Conservation (phyloP, 768 basidiomycete genomes). For the Termitomyces sp. region DNA sequence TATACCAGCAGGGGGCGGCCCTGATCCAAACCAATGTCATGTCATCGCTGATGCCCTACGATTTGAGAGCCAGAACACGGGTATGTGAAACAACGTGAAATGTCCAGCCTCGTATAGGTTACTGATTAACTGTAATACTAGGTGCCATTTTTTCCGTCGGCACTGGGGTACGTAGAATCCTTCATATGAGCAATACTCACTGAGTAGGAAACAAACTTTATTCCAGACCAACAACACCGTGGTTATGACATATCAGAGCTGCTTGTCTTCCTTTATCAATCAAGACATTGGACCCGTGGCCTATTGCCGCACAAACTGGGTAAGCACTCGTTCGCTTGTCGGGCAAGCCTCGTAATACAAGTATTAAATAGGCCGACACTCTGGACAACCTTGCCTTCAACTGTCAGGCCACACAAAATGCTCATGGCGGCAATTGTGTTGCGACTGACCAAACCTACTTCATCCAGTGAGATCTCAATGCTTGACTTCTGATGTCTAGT, state of each 20-base stretch:
- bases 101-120: neutral
- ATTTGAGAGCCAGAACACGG: constrained; percentile 41
- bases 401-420: constrained; percentile 44
- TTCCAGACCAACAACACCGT: constrained; percentile 30
- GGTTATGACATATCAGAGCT: constrained; percentile 36
- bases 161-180: constrained; percentile 20
- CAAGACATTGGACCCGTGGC: constrained; percentile 32
- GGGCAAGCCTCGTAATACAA: neutral
- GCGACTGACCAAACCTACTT: constrained; percentile 43
- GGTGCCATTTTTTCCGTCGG: constrained; percentile 27
- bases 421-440: constrained; percentile 45
- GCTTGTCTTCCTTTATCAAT: constrained; percentile 45
- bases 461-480: constrained; percentile 34
- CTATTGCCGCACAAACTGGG: constrained; percentile 47
- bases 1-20: constrained; percentile 39
- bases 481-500: neutral
- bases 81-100: constrained; percentile 15
- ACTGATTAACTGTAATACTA: constrained; percentile 1
- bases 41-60: constrained; percentile 45
- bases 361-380: constrained; percentile 25
- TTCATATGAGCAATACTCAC: neutral
- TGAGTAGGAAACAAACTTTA: neutral
- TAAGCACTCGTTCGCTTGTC: constrained; percentile 14
- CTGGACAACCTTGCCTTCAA: constrained; percentile 38
- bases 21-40: constrained; percentile 42